Percentiles rank a stretch among this genome's conserved stretches.
phyloP scores from a whole-genome alignment of 164 flowering plant species.

The Euptelea pleiosperma region DNA sequence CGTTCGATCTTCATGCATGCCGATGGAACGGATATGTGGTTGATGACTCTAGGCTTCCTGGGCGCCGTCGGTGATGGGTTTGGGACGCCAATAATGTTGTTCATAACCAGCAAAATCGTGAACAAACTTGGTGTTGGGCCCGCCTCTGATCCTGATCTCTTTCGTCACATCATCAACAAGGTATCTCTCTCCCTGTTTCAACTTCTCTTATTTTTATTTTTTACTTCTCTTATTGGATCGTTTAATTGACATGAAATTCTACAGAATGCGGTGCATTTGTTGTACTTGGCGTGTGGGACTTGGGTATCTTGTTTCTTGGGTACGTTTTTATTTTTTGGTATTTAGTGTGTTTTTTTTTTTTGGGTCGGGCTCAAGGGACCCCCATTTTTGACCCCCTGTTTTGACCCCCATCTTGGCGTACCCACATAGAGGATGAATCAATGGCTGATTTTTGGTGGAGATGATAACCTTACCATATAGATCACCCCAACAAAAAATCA shows the following conservation, averaged over 20 bases:
- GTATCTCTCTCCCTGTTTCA: not conserved
- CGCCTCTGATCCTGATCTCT: conserved; percentile 6
- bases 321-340: no score
- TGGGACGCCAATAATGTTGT: conserved; percentile 14
- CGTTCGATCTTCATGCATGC: conserved; percentile 31
- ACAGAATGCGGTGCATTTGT: conserved; percentile 45
- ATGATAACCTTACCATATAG: no score
- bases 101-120: conserved; percentile 21
- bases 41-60: conserved; percentile 25
- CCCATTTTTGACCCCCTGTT: no score
- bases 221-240: no score
- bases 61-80: conserved; percentile 28
- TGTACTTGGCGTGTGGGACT: conserved; percentile 42
- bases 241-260: not conserved
- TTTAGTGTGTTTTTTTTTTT: no score
- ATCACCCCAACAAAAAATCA: no score
- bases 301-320: conserved; percentile 41
- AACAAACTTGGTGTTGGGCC: conserved; percentile 20
- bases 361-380: no score
- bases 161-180: conserved; percentile 18
- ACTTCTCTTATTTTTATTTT: not conserved
- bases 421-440: no score
- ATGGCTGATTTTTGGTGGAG: no score
- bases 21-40: conserved; percentile 12
- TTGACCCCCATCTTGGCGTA: no score